Base-by-base conservation (phyloP, 306 rosid species). In the Quercus gilva region DNA sequence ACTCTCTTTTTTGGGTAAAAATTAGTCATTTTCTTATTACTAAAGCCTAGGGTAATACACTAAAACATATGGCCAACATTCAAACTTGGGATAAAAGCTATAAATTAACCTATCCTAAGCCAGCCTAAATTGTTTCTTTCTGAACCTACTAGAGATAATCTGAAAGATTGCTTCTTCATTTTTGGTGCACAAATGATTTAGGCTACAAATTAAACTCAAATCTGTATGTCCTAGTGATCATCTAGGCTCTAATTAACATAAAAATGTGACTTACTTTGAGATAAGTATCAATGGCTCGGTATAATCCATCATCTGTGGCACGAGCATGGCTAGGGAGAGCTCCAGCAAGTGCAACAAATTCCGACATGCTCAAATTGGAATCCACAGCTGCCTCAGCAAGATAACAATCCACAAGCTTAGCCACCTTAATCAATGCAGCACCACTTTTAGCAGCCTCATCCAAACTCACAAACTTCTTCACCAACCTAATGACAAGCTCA, bases 271-370 rank as follows among this genome's bases (percentile, higher is more conserved):
- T 73, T 88, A 91, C 99, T 75, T 95, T 95, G n/a, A 95, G 94
- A 57, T 89, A 95, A 21, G 98, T 95, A 71, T 95, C 99, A 83
- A 95, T 76, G 90, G 97, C 98, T 78, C 99, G 79, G 78, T 95
- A 95, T 73, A 95, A 81, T 10, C 98, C 98, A 79, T 95, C 99
- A 23, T 95, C 94, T 1, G 87, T 78, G 10, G 97, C 90, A 29
- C 99, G 91, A 9, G 96, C 89, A 79, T 90, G 95, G 79, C 73
- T 68, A 9, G 99, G 99, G 35, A 92, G 87, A 68, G 94, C 91
- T 19, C 82, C 90, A 7, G 97, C 98, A 13, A 95, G 96, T 2
- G 85, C 77, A 0, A 73, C 80, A 17, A 95, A 91, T 67, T 91
- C 91, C 65, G 85, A 15, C 86, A 91, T 79, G 57, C 84, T 80